Conservation (phyloP, 257 asterid species). For the Paraleonurus japonicus region DNA sequence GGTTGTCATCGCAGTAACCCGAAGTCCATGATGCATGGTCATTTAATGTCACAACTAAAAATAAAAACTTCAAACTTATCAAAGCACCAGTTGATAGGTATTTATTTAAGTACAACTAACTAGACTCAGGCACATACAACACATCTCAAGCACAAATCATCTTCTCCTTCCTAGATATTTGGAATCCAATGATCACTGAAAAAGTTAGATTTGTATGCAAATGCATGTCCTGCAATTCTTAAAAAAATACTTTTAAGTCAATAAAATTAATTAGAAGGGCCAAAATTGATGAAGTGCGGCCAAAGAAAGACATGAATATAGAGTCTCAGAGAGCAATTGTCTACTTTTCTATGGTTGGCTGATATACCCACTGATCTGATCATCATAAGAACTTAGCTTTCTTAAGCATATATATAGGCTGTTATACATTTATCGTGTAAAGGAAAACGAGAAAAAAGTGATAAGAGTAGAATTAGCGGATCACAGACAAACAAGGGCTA, state of each 20-base stretch:
- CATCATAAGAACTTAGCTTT: neutral
- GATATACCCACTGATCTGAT: neutral
- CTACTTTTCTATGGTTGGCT: neutral
- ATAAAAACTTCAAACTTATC: neutral
- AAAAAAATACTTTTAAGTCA: neutral
- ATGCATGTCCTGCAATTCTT: neutral
- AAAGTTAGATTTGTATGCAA: neutral
- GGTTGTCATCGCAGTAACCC: neutral
- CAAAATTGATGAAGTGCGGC: neutral
- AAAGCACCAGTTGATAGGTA: neutral
- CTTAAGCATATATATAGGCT: neutral
- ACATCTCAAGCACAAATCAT: neutral
- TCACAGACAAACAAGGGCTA: neutral
- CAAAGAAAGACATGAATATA: neutral
- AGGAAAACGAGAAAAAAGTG: neutral
- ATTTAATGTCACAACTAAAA: neutral
- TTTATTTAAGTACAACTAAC: slow-evolving; percentile 4
- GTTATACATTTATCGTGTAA: neutral
- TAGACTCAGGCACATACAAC: slow-evolving; percentile 2
- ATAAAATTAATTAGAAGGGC: neutral
- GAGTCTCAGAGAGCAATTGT: neutral
- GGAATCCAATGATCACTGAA: neutral
- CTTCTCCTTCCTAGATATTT: neutral
- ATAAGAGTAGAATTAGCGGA: neutral
- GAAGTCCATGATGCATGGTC: neutral